phyloP scores from a whole-genome alignment of 140 eudicot species.

The Ambrosia hybrid region DNA sequence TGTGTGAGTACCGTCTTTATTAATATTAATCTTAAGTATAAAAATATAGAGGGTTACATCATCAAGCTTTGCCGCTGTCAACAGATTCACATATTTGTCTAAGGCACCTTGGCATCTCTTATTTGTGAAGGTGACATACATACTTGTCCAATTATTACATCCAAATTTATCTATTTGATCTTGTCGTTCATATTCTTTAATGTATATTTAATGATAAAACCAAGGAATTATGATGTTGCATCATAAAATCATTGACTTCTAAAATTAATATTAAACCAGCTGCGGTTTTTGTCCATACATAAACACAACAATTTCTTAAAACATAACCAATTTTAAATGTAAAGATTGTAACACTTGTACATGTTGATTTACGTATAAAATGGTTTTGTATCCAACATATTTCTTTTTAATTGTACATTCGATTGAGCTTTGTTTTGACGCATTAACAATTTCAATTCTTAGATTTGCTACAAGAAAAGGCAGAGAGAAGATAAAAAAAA shows the following conservation, averaged over 20 bases:
- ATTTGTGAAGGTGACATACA: slow-evolving; percentile 16
- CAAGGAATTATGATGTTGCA: slow-evolving; percentile 1
- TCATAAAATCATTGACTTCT: background rate
- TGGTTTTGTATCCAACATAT: too few species aligned
- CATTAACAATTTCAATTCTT: too few species aligned
- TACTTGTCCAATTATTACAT: too few species aligned
- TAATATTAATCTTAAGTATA: background rate
- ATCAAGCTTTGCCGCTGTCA: slow-evolving; percentile 13
- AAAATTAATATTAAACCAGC: background rate
- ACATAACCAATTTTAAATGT: too few species aligned
- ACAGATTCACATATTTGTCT: slow-evolving; percentile 27
- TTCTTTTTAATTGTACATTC: too few species aligned
- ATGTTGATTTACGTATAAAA: too few species aligned
- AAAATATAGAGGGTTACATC: background rate
- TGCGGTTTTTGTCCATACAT: background rate
- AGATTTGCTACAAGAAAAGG: too few species aligned
- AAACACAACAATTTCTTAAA: too few species aligned
- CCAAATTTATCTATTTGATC: background rate
- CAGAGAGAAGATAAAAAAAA: too few species aligned
- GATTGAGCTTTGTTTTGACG: too few species aligned
- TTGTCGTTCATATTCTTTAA: background rate
- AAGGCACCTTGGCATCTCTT: background rate
- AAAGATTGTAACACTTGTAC: too few species aligned
- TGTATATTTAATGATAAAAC: background rate
- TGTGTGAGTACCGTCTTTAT: too few species aligned